A percentile compares a stretch with the other conserved stretches of the same genome.
These are phyloP conservation scores for Sugiyamaella smithiae DNA, from an alignment of 805 yeast genomes.

Conservation along the genomic window DNA sequence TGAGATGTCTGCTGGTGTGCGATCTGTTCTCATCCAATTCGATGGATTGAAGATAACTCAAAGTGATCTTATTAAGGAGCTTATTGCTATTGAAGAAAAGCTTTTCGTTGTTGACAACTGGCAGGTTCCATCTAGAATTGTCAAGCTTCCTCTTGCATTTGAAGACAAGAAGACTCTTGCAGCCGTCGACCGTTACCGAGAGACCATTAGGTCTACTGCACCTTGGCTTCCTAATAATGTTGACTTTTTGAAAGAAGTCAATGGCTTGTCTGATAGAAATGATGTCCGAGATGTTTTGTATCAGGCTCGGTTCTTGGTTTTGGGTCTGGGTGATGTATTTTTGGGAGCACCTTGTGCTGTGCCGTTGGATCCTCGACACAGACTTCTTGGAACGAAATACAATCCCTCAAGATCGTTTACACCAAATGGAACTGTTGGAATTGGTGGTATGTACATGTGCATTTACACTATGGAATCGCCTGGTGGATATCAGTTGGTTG, in stretches of 20 bases:
- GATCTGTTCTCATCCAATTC: constrained; percentile 88
- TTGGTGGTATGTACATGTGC: constrained; percentile 99
- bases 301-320: constrained; percentile 83
- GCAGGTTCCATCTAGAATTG: constrained; percentile 78
- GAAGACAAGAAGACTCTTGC: constrained; percentile 87
- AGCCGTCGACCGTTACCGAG: constrained; percentile 87
- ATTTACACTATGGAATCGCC: constrained; percentile 98
- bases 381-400: constrained; percentile 88
- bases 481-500: constrained; percentile 96
- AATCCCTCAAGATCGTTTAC: constrained; percentile 96
- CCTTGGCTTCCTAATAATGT: constrained; percentile 99
- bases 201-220: constrained; percentile 88
- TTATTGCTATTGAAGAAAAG: constrained; percentile 73
- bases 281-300: constrained; percentile 82
- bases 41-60: constrained; percentile 65
- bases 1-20: constrained; percentile 96
- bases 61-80: constrained; percentile 53
- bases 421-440: constrained; percentile 95
- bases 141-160: constrained; percentile 92
- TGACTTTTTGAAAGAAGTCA: constrained; percentile 87
- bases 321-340: constrained; percentile 96
- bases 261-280: constrained; percentile 65
- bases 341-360: constrained; percentile 99
- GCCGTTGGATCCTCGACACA: constrained; percentile 94
- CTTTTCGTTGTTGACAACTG: constrained; percentile 73